These are phyloP conservation scores for Lichtheimia ramosa DNA, from an alignment of 371 early-diverging fungal genomes.

Conservation along the genomic window DNA sequence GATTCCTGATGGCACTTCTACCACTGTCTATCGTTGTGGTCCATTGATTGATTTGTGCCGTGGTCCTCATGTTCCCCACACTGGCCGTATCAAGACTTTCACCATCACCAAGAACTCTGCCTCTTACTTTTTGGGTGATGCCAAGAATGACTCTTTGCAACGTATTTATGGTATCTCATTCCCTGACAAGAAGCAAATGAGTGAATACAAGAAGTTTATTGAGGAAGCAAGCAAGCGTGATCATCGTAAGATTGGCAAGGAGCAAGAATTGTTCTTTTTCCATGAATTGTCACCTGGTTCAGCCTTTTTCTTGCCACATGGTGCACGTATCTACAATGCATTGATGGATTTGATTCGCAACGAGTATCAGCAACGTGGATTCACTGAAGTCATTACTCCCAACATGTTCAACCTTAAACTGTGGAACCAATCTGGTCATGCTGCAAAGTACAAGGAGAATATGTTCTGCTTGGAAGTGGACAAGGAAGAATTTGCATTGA, in stretches of 20 bases:
- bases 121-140: constrained; percentile 98
- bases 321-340: constrained; percentile 94
- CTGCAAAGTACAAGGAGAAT: constrained; percentile 98
- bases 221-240: constrained; percentile 98
- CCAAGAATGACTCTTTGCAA: constrained; percentile 96
- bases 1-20: constrained; percentile 93
- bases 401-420: constrained; percentile 94
- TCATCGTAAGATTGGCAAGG: constrained; percentile 96
- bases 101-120: constrained; percentile 96
- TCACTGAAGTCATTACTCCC: constrained; percentile 96
- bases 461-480: constrained; percentile 96
- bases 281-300: constrained; percentile 96
- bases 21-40: constrained; percentile 98
- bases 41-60: constrained; percentile 98
- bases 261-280: constrained; percentile 98
- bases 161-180: constrained; percentile 99
- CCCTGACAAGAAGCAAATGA: constrained; percentile 96
- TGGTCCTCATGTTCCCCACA: constrained; percentile 98
- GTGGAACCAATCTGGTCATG: constrained; percentile 99
- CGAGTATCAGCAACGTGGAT: constrained; percentile 81
- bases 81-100: constrained; percentile 94
- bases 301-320: constrained; percentile 97
- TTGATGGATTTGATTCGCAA: constrained; percentile 85
- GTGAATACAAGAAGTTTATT: constrained; percentile 91
- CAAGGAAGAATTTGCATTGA: constrained; percentile 91